Evolutionary conservation across 139 green algal genomes (phyloP), one percentile per base, ranked within the genome.

Genomic region (Asterochloris erici): DNA sequence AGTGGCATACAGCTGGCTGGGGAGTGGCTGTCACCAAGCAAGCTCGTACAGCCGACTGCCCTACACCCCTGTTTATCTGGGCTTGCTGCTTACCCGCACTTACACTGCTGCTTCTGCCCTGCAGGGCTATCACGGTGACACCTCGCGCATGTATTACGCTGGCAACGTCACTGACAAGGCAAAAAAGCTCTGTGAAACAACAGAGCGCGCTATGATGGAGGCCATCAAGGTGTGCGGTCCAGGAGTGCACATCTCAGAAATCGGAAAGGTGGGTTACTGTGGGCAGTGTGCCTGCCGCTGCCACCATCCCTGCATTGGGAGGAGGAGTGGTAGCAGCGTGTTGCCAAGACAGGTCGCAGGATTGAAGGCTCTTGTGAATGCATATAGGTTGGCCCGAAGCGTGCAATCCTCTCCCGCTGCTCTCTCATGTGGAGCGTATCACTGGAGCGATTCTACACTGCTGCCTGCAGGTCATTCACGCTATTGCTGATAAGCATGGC

Each of bases 71-170:
- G 38, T 54, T 2, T 54, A 54, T 54, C 38, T 54, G 38, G 38
- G 38, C 38, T 54, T 54, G 38, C 38, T 54, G 38, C 38, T 6
- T 54, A 54, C 38, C 38, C 6, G 38, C 38, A 54, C 38, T 10
- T 54, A 54, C 38, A 54, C 38, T 54, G 38, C 38, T 54, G 38
- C 38, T 6, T 54, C 38, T 6, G 38, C 38, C 38, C 21, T 74
- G 61, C 79, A 92, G 87, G 96, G 97, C 10, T 95, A 98, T 87
- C 97, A 99, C 86, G 97, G 97, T 24, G 97, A 99, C 86, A 99
- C 95, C 38, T 96, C 91, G 0, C 69, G 85, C 64, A 93, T 92
- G 85, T 97, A 96, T 73, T 77, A 86, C 38, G 82, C 91, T 68
- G 95, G 95, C 26, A 80, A 95, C 15, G 92, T 96, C 29, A 89